phyloP scores from a whole-genome alignment of 345 rosid species.

The Dipteronia dyeriana region DNA sequence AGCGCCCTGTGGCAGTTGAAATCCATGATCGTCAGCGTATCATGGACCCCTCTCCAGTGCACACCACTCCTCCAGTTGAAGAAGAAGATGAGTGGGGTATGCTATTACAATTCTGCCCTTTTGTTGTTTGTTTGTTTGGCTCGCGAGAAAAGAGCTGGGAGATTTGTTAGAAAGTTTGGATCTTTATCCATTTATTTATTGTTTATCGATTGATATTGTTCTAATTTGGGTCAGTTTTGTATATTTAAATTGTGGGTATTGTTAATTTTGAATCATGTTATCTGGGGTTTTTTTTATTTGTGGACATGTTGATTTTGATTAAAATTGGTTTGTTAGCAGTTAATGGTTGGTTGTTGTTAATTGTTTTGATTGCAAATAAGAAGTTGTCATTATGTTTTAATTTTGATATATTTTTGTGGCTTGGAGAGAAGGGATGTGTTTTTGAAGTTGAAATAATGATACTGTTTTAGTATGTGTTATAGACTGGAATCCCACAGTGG shows the following conservation, averaged over 20 bases:
- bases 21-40: slow-evolving; percentile 72
- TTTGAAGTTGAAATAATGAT: not conserved
- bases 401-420: not conserved
- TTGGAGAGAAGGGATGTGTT: not conserved
- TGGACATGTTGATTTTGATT: not conserved
- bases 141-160: slow-evolving; percentile 1
- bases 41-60: slow-evolving; percentile 69
- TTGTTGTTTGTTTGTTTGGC: slow-evolving; percentile 2
- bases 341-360: too few relatives aligned
- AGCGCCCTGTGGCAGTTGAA: slow-evolving; percentile 52
- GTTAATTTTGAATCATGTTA: not conserved
- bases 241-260: not conserved
- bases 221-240: not conserved
- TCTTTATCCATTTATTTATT: not conserved
- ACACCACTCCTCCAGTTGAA: slow-evolving; percentile 42
- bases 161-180: not conserved
- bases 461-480: not conserved
- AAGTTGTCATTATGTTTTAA: not conserved
- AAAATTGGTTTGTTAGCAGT: not conserved
- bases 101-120: not conserved
- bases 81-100: slow-evolving; percentile 93
- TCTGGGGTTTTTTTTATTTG: not conserved
- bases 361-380: not conserved
- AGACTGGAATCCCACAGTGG: not conserved
- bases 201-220: not conserved